phyloP scores from a whole-genome alignment of 768 basidiomycete species.

The Xerocomellus chrysenteron region DNA sequence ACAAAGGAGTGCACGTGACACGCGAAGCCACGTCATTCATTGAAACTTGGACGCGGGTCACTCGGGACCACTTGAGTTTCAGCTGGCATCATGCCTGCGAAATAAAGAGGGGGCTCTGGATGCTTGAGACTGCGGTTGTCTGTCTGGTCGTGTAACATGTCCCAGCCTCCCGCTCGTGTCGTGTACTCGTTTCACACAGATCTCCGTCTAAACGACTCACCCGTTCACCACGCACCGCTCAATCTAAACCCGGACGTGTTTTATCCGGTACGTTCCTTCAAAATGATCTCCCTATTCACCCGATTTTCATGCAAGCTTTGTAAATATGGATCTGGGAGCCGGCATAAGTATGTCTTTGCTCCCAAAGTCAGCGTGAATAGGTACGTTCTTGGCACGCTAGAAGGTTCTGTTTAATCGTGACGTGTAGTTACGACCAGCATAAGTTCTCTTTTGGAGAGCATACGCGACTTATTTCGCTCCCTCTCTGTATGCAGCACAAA shows the following conservation, averaged over 20 bases:
- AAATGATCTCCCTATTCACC: neutral
- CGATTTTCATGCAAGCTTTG: neutral
- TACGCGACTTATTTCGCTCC: slow-evolving; percentile 8
- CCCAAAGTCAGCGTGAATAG: slow-evolving; percentile 6
- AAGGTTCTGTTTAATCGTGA: neutral
- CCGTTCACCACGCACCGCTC: neutral
- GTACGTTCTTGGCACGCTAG: neutral
- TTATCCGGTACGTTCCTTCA: slow-evolving; percentile 8
- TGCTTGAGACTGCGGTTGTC: neutral
- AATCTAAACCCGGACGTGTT: neutral
- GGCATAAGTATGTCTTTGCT: neutral
- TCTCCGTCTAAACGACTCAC: slow-evolving; percentile 13
- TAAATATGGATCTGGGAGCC: slow-evolving; percentile 7
- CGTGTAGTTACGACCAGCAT: slow-evolving; percentile 6
- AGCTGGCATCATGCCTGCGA: neutral
- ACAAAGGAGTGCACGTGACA: slow-evolving; percentile 11
- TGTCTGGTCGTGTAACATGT: neutral
- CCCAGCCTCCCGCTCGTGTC: neutral
- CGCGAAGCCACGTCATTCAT: neutral
- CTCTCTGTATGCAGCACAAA: slow-evolving; percentile 11
- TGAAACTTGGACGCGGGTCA: neutral
- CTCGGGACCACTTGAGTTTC: neutral
- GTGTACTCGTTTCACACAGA: slow-evolving; percentile 1
- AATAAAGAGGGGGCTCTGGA: neutral
- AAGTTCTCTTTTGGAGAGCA: slow-evolving; percentile 14